A percentile compares a stretch with the other conserved stretches of the same genome.
Evolutionary conservation across 129 eudicot species (phyloP).

Genomic region (Chrysanthemum makinoi): DNA sequence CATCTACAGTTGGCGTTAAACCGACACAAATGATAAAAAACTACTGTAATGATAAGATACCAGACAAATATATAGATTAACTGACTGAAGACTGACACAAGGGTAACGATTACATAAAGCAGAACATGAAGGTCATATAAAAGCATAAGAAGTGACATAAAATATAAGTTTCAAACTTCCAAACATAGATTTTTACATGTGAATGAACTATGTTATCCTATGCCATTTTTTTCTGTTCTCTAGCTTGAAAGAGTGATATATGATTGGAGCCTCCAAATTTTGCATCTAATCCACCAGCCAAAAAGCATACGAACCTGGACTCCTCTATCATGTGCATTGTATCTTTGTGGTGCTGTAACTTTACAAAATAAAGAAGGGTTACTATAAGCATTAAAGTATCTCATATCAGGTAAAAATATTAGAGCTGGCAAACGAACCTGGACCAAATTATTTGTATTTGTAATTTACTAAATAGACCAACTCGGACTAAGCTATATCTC

Average conservation of each 20-base stretch:
- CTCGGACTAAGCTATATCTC: no score
- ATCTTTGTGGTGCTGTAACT: conserved; percentile 22
- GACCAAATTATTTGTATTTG: no score
- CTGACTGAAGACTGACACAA: no score
- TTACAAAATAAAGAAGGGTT: not conserved
- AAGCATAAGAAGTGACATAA: not conserved
- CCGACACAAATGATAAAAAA: not conserved
- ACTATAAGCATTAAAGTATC: no score
- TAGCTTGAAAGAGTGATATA: conserved; percentile 24
- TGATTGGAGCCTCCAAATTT: conserved; percentile 16
- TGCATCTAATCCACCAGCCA: conserved; percentile 9
- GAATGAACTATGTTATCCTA: conserved; percentile 9
- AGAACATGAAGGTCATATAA: conserved; percentile 7
- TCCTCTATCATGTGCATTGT: not conserved
- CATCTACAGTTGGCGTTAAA: no score
- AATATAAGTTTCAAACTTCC: conserved; percentile 23
- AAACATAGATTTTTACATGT: conserved; percentile 24
- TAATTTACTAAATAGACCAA: no score
- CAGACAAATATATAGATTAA: no score
- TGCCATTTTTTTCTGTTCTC: conserved; percentile 7
- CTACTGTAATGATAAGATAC: no score
- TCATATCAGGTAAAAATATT: no score
- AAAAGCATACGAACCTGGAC: conserved; percentile 13
- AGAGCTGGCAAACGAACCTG: no score
- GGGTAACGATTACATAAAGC: not conserved